phyloP scores from a whole-genome alignment of 2,329 filamentous ascomycete species.

The Xylaria sp. region DNA sequence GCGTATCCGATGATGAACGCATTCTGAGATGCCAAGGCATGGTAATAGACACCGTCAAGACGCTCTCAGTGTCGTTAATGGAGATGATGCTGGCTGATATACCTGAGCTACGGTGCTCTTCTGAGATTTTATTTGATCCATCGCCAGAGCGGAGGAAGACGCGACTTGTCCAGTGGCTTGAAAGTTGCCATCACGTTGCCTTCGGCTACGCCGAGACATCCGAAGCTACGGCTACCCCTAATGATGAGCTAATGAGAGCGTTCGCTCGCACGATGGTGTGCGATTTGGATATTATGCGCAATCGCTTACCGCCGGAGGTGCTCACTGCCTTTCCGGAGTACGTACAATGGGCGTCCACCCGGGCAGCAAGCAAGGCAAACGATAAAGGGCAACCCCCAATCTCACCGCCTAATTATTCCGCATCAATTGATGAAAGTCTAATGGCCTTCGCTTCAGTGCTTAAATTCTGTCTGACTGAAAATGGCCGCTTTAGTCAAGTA shows the following conservation, averaged over 20 bases:
- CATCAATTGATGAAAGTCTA: not conserved
- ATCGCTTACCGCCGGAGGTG: not conserved
- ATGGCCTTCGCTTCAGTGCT: not conserved
- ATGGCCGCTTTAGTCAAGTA: conserved; percentile 3
- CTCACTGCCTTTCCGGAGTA: conserved; percentile 8
- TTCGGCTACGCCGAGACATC: not conserved
- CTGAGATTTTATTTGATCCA: not conserved
- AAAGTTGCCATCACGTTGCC: not conserved
- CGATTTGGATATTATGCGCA: conserved; percentile 3
- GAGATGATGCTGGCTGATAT: not conserved
- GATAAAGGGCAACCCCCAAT: not conserved
- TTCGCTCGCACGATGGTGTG: conserved; percentile 17
- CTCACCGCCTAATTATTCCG: not conserved
- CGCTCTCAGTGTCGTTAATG: not conserved
- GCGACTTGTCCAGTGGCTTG: not conserved
- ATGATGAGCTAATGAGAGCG: not conserved
- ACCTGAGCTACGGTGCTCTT: not conserved
- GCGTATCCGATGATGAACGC: conserved; percentile 8
- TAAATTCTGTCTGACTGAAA: conserved; percentile 2
- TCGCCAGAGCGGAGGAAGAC: not conserved
- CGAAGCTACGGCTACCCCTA: not conserved
- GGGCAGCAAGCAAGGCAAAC: not conserved
- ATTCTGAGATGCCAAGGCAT: conserved; percentile 10
- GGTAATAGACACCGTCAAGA: conserved; percentile 10
- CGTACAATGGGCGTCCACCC: not conserved